Evolutionary conservation across 2,329 filamentous ascomycete genomes (phyloP).

Genomic region (Cercospora sp.): DNA sequence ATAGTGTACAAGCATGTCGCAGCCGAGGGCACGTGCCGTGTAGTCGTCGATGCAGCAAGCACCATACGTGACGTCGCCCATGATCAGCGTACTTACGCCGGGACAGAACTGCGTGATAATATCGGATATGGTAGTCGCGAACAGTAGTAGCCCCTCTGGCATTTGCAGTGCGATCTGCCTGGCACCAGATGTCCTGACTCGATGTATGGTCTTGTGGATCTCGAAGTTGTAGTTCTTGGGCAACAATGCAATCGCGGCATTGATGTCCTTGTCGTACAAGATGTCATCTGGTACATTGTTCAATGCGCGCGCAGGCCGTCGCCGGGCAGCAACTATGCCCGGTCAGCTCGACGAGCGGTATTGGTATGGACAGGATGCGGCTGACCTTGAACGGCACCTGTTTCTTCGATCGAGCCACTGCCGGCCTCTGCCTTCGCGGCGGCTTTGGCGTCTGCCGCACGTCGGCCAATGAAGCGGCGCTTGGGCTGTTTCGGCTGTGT

Average conservation of each 20-base stretch:
- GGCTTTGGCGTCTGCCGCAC: slow-evolving; percentile 66
- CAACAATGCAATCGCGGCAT: slow-evolving; percentile 80
- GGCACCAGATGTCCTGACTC: slow-evolving; percentile 76
- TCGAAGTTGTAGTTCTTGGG: slow-evolving; percentile 98
- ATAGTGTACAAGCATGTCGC: slow-evolving; percentile 93
- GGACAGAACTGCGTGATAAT: slow-evolving; percentile 94
- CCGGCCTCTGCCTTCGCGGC: slow-evolving; percentile 45
- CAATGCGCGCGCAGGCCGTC: slow-evolving; percentile 74
- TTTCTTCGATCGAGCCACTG: slow-evolving; percentile 54
- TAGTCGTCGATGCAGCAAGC: slow-evolving; percentile 99
- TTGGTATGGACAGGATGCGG: not conserved
- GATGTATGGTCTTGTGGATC: slow-evolving; percentile 96
- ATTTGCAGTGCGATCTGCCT: slow-evolving; percentile 93
- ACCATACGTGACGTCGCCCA: slow-evolving; percentile 98
- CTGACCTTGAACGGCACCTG: slow-evolving; percentile 68
- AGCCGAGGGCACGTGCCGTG: slow-evolving; percentile 88
- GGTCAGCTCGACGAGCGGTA: slow-evolving; percentile 7
- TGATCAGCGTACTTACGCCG: slow-evolving; percentile 88
- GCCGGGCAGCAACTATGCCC: slow-evolving; percentile 65
- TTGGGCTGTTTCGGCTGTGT: slow-evolving; percentile 69
- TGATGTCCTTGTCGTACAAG: slow-evolving; percentile 78
- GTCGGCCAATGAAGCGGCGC: slow-evolving; percentile 86
- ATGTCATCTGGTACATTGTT: slow-evolving; percentile 91
- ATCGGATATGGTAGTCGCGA: slow-evolving; percentile 96
- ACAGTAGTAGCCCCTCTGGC: slow-evolving; percentile 90